Conservation (phyloP, 1,284 basidiomycete genomes). For the Neolentinus lepideus region DNA sequence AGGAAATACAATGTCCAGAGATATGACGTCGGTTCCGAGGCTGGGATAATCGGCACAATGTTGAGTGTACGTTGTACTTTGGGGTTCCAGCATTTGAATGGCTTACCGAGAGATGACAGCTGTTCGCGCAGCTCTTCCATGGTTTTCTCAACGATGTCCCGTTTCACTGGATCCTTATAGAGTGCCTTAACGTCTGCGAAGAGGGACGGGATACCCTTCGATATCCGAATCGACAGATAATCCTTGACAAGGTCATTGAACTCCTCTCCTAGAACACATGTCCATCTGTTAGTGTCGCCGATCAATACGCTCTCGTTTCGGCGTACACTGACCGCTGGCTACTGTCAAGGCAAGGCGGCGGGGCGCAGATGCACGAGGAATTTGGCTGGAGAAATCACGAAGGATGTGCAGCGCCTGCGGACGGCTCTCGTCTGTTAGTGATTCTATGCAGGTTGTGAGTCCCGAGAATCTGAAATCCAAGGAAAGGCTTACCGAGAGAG, state of each 20-base stretch:
- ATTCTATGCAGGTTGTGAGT: slow-evolving; percentile 23
- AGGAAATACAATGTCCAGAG: slow-evolving; percentile 97
- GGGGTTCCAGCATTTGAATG: slow-evolving; percentile 15
- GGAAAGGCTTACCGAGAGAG: slow-evolving; percentile 45
- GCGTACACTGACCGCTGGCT: slow-evolving; percentile 30
- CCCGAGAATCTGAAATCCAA: no score
- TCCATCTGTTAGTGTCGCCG: neutral
- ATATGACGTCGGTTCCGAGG: slow-evolving; percentile 75
- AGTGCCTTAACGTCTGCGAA: slow-evolving; percentile 92
- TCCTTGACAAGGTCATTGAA: slow-evolving; percentile 64
- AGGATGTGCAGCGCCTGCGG: slow-evolving; percentile 51
- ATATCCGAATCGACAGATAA: slow-evolving; percentile 71
- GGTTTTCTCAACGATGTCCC: slow-evolving; percentile 64
- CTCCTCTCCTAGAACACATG: slow-evolving; percentile 33
- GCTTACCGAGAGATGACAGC: slow-evolving; percentile 13
- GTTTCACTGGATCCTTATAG: slow-evolving; percentile 64
- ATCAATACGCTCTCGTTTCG: neutral
- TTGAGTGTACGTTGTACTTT: slow-evolving; percentile 20
- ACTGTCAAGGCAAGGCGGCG: slow-evolving; percentile 66
- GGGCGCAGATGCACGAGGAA: slow-evolving; percentile 70
- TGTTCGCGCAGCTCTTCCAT: slow-evolving; percentile 46
- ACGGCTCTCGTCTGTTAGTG: slow-evolving; percentile 41
- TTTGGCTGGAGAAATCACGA: slow-evolving; percentile 48
- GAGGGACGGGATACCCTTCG: slow-evolving; percentile 89
- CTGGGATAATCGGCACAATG: slow-evolving; percentile 9